Evolutionary conservation across 2,329 filamentous ascomycete species (phyloP).

Genomic region (Ceratocystis colombiana): DNA sequence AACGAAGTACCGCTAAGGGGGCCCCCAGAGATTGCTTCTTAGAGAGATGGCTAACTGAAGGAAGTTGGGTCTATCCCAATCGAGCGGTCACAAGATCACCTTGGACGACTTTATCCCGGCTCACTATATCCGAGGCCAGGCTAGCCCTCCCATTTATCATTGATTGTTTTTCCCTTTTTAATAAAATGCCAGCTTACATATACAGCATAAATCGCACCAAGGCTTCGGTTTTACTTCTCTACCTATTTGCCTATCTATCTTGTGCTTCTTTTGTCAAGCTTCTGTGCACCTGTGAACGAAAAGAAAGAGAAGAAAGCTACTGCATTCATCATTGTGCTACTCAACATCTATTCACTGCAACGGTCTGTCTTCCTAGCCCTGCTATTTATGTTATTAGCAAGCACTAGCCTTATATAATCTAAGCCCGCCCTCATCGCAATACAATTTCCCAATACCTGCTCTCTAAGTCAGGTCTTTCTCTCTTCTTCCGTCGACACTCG

Average conservation of each 20-base stretch:
- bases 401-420: no score
- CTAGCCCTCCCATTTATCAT: neutral
- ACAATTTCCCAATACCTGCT: no score
- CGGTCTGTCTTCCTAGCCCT: no score
- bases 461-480: neutral
- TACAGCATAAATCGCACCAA: neutral
- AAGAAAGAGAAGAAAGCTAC: no score
- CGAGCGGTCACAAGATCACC: slow-evolving; percentile 20
- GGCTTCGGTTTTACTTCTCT: neutral
- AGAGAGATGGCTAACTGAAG: neutral
- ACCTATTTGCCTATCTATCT: neutral
- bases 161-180: neutral
- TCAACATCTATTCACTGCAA: no score
- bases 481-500: neutral
- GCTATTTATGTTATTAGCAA: no score
- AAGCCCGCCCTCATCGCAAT: no score
- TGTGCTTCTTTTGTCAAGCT: neutral
- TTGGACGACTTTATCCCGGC: slow-evolving; percentile 25
- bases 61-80: neutral
- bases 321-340: no score
- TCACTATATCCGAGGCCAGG: slow-evolving; percentile 25
- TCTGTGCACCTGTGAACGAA: no score
- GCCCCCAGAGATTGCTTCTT: neutral
- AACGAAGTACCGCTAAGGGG: no score
- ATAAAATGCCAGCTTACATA: neutral